Evolutionary conservation across 768 basidiomycete genomes (phyloP).

Genomic region (Lyophyllum semitale): DNA sequence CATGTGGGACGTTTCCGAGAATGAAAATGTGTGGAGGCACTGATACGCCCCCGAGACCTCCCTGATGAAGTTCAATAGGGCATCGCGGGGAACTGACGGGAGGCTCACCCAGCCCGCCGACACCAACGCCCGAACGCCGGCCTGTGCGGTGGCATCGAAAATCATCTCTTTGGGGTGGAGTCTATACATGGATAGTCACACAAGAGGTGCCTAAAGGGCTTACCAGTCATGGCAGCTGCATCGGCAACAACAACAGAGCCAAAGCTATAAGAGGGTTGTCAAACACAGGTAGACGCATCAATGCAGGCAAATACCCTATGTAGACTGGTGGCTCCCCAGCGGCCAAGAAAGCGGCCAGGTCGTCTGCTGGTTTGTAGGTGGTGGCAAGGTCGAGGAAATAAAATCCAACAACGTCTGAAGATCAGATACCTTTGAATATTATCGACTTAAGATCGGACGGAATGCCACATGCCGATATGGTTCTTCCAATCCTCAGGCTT

Average conservation of each 20-base stretch:
- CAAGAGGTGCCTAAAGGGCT: conserved; percentile 8
- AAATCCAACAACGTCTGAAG: conserved; percentile 63
- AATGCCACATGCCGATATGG: conserved; percentile 46
- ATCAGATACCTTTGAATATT: not conserved
- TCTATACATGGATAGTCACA: not conserved
- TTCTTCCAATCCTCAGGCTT: conserved; percentile 67
- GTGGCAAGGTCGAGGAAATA: conserved; percentile 59
- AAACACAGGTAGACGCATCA: not conserved
- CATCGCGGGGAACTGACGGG: not conserved
- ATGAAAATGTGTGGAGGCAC: conserved; percentile 61
- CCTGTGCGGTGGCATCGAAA: conserved; percentile 55
- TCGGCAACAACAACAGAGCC: conserved; percentile 64
- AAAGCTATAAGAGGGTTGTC: conserved; percentile 37
- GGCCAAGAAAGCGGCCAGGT: conserved; percentile 49
- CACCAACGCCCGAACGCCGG: conserved; percentile 60
- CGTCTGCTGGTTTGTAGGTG: conserved; percentile 46
- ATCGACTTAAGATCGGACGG: not conserved
- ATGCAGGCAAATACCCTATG: conserved; percentile 44
- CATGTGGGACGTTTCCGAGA: conserved; percentile 67
- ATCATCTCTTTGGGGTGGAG: conserved; percentile 43
- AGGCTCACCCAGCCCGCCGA: conserved; percentile 61
- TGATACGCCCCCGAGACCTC: conserved; percentile 52
- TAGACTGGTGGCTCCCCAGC: conserved; percentile 57
- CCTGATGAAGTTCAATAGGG: conserved; percentile 27
- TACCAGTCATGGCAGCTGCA: conserved; percentile 52